Evolutionary conservation across 2,329 filamentous ascomycete genomes (phyloP), one percentile per base, ranked within the genome.

Genomic region (Alternaria novae-zelandiae): DNA sequence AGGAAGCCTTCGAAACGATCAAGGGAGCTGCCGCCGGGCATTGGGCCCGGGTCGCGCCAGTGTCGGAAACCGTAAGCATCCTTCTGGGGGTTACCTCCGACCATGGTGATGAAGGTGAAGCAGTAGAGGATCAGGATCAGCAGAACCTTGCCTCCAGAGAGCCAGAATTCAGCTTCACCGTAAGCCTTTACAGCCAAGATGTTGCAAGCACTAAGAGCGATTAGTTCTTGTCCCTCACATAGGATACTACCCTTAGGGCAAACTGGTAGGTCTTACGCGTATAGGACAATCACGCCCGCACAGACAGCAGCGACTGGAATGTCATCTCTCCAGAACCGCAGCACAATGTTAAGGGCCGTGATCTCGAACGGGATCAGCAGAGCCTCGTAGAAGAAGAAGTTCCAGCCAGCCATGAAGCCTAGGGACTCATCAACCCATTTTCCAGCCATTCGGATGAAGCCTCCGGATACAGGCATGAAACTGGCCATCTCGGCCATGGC

Each of bases 351-450:
- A 58, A 80, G 72, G n/a, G 80, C 80, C 1, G 83, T 82, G 57
- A 86, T 86, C 63, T 86, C 85, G 61, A 84, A 85, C 0, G 84
- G 84, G 5, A 86, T 84, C 1, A 86, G 76, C 10, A 86, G 60
- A 2, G 83, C 80, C 68, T 86, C 83, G 66, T 85, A 85, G 56
- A 86, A 78, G 66, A 85, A 85, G 69, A 86, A 82, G 59, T 85
- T 86, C 82, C 82, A 84, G 25, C 84, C 84, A 28, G 81, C 82
- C 74, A 83, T 84, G 70, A 90, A 90, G 32, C 88, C 88, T 85
- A 70, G 78, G 10, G 88, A 83, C n/a, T 90, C 88, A 74, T 91
- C 89, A 10, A 88, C 87, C 86, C 88, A 91, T 68, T 88, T 82
- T 26, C 88, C 88, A 5, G 88, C 88, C 71, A 90, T 83, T 63